A percentile compares a stretch with the other conserved stretches of the same genome.
Conservation (phyloP, 352 stramenopile genomes). For the Pythium dissimile region DNA sequence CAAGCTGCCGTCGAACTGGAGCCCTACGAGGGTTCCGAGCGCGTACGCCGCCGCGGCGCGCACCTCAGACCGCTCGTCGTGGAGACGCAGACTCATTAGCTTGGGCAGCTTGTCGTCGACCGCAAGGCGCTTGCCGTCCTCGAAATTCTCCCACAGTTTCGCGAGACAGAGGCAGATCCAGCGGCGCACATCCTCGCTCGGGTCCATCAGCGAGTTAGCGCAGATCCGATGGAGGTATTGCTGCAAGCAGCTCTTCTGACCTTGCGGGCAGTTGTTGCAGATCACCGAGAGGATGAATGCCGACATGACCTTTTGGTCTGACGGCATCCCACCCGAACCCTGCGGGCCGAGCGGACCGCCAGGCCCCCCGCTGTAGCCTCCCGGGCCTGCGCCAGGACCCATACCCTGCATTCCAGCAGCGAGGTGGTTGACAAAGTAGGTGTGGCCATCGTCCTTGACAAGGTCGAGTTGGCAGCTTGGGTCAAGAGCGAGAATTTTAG, state of each 20-base stretch:
- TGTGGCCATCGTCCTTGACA: slow-evolving; percentile 94
- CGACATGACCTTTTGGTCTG: slow-evolving; percentile 93
- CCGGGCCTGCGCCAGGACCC: not conserved
- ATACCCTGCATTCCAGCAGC: slow-evolving; percentile 55
- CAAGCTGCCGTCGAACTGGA: slow-evolving; percentile 57
- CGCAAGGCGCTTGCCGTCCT: slow-evolving; percentile 80
- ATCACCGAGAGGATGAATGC: slow-evolving; percentile 96
- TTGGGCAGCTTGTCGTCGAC: slow-evolving; percentile 87
- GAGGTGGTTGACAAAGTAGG: slow-evolving; percentile 96
- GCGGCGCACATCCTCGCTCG: slow-evolving; percentile 68
- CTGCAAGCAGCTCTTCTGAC: slow-evolving; percentile 92
- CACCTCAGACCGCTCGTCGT: slow-evolving; percentile 88
- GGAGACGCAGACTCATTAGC: slow-evolving; percentile 75
- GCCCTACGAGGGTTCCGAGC: slow-evolving; percentile 89
- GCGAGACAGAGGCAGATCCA: slow-evolving; percentile 92
- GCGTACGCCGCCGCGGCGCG: slow-evolving; percentile 92
- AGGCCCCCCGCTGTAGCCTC: not conserved
- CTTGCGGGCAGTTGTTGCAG: slow-evolving; percentile 89
- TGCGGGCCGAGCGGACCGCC: not conserved
- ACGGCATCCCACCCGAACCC: slow-evolving; percentile 38
- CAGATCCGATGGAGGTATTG: slow-evolving; percentile 86
- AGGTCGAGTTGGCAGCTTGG: slow-evolving; percentile 95
- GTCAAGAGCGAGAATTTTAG: slow-evolving; percentile 96
- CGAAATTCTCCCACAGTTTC: slow-evolving; percentile 94
- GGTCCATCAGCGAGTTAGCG: slow-evolving; percentile 55